phyloP scores from a whole-genome alignment of 495 filamentous ascomycete genomes.

The Melanomma pulvis-pyrius region DNA sequence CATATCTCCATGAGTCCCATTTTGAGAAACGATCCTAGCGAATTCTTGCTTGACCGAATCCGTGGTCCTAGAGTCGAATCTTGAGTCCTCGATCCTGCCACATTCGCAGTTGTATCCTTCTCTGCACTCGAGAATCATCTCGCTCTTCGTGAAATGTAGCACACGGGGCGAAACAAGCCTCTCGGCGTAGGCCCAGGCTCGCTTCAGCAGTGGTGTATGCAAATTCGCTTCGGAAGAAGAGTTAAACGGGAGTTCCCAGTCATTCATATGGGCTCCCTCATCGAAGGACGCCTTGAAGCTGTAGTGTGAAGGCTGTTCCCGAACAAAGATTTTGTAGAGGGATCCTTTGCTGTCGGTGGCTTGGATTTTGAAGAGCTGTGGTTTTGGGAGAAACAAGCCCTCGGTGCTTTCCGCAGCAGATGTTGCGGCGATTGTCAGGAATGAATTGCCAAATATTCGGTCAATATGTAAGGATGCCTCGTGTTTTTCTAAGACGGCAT shows the following conservation, averaged over 20 bases:
- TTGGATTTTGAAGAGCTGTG: constrained; percentile 35
- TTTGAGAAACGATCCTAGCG: constrained; percentile 13
- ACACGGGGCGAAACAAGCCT: constrained; percentile 33
- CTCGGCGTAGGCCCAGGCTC: constrained; percentile 40
- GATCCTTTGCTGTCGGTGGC: constrained; percentile 34
- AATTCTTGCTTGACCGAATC: constrained; percentile 35
- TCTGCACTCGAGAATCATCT: constrained; percentile 40
- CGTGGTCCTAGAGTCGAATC: constrained; percentile 30
- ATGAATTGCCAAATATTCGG: constrained; percentile 30
- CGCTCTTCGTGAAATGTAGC: constrained; percentile 36
- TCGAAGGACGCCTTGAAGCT: constrained; percentile 36
- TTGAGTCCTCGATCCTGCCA: constrained; percentile 31
- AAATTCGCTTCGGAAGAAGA: constrained; percentile 23
- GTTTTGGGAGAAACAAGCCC: constrained; percentile 26
- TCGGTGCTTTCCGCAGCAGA: constrained; percentile 27
- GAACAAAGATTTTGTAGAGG: constrained; percentile 33
- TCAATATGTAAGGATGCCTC: constrained; percentile 19
- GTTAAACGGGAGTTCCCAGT: constrained; percentile 36
- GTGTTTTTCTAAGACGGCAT: constrained; percentile 19
- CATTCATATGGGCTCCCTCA: constrained; percentile 35
- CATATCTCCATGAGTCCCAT: neutral
- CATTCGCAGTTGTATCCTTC: constrained; percentile 37
- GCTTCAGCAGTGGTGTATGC: constrained; percentile 32
- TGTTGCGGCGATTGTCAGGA: constrained; percentile 35
- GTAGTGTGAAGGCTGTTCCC: constrained; percentile 36